Evolutionary conservation across 2,329 filamentous ascomycete genomes (phyloP), one percentile per base, ranked within the genome.

Genomic region (Paecilomyces sp.): DNA sequence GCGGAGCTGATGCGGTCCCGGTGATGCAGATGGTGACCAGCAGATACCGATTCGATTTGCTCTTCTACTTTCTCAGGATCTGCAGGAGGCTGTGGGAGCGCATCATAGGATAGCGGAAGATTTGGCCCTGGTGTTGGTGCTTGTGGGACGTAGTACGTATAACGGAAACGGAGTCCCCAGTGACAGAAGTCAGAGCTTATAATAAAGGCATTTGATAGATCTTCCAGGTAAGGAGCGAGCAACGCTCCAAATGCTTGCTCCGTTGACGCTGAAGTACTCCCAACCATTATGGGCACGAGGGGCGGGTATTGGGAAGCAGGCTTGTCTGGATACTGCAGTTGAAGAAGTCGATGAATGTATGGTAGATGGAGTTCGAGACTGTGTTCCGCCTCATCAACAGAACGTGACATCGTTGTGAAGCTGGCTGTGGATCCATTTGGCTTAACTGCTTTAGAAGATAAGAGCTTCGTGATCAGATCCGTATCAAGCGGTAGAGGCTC

Each of bases 181-280:
- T 99, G 94, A 64, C 93, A 97, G 73, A 99, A 99, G 73, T 99
- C 94, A 0, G 92, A 96, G 73, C 90, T 94, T 63, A 97, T 83
- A 62, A 99, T 83, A 71, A 97, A 97, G 1, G 88, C 86, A 62
- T 90, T 95, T 15, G 65, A 66, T 0, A 88, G 84, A 66, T 96
- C 89, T 34, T 81, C 80, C 6, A 99, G 77, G 71, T 94, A 96
- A 0, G 89, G 87, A 1, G 89, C 85, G 7, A 99, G 79, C n/a
- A 92, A 72, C 28, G 78, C 68, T 2, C 91, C 94, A 59, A 89
- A 85, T 1, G 74, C 77, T 56, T 84, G 83, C 75, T 97, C 93
- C 2, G 87, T 84, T 0, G 76, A 61, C 0, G 82, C 76, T 57
- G 82, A 83, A 41, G 90, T 92, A 67, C 85, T 87, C 53, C 94